Conservation (phyloP, 257 asterid species). For the Petunia secreta region DNA sequence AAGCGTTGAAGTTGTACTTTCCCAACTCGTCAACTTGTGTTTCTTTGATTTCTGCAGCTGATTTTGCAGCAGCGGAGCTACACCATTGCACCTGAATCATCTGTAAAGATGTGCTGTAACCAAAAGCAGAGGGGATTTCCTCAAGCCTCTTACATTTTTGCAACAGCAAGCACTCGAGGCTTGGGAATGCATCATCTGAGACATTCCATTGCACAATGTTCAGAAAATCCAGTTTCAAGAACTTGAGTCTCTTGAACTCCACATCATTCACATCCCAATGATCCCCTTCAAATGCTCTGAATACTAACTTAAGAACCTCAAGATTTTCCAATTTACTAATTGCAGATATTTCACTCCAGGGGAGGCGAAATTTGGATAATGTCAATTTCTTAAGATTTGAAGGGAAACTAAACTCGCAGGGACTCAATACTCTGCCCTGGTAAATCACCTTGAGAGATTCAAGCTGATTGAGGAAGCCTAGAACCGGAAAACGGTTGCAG, state of each 20-base stretch:
- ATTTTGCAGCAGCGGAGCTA: too few relatives aligned
- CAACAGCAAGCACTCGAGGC: neutral
- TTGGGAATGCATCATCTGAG: neutral
- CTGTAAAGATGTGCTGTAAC: neutral
- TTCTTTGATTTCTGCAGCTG: too few relatives aligned
- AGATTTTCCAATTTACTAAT: neutral
- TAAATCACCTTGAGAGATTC: slow-evolving; percentile 14
- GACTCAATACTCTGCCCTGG: neutral
- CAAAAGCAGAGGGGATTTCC: neutral
- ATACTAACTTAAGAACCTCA: neutral
- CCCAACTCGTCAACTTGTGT: too few relatives aligned
- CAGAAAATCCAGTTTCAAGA: neutral
- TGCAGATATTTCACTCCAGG: neutral
- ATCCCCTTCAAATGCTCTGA: neutral
- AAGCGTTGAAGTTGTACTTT: too few relatives aligned
- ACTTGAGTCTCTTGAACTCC: neutral
- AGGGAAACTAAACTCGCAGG: neutral
- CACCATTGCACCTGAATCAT: too few relatives aligned
- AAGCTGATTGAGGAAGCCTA: neutral
- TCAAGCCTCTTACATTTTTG: neutral
- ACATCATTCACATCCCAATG: neutral
- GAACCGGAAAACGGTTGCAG: neutral
- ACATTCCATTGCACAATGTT: neutral
- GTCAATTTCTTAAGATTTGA: too few relatives aligned
- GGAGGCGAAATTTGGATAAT: neutral